These are phyloP conservation scores for Ambrosiella cleistominuta DNA, from an alignment of 2,329 filamentous ascomycete genomes.

Conservation along the genomic window DNA sequence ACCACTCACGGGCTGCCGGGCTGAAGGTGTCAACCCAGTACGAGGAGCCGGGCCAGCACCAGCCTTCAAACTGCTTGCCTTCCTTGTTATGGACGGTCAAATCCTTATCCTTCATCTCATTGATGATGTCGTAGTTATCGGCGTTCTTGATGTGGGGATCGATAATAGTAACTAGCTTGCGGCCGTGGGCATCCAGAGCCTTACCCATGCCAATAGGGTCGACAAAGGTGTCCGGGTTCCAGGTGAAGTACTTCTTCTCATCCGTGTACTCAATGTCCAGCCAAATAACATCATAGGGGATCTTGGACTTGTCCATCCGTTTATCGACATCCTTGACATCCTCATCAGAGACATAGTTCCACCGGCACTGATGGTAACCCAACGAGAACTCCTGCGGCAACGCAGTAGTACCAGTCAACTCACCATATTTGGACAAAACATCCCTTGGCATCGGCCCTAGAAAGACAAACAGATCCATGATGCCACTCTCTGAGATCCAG, in stretches of 20 bases:
- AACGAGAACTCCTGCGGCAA: constrained; percentile 86
- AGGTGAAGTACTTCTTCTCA: constrained; percentile 95
- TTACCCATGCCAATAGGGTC: constrained; percentile 77
- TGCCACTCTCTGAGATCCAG: constrained; percentile 86
- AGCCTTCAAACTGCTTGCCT: constrained; percentile 74
- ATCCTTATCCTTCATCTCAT: constrained; percentile 69
- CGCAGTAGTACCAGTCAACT: constrained; percentile 80
- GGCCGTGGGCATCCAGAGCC: constrained; percentile 66
- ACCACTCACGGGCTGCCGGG: constrained; percentile 81
- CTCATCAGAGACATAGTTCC: constrained; percentile 96
- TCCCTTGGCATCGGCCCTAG: constrained; percentile 74
- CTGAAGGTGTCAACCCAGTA: constrained; percentile 96
- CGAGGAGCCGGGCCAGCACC: constrained; percentile 97
- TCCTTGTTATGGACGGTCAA: constrained; percentile 83
- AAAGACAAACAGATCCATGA: constrained; percentile 87
- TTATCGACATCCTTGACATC: constrained; percentile 93
- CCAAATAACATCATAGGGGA: constrained; percentile 98
- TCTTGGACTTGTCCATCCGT: constrained; percentile 87
- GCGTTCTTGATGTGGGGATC: constrained; percentile 96
- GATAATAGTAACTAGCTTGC: constrained; percentile 86
- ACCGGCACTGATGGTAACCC: constrained; percentile 92
- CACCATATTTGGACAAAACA: constrained; percentile 64
- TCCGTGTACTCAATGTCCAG: constrained; percentile 96
- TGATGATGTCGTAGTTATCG: constrained; percentile 55
- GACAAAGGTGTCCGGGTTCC: constrained; percentile 75